These are phyloP conservation scores for Centaurea solstitialis DNA, from an alignment of 129 eudicot species.

Conservation along the genomic window DNA sequence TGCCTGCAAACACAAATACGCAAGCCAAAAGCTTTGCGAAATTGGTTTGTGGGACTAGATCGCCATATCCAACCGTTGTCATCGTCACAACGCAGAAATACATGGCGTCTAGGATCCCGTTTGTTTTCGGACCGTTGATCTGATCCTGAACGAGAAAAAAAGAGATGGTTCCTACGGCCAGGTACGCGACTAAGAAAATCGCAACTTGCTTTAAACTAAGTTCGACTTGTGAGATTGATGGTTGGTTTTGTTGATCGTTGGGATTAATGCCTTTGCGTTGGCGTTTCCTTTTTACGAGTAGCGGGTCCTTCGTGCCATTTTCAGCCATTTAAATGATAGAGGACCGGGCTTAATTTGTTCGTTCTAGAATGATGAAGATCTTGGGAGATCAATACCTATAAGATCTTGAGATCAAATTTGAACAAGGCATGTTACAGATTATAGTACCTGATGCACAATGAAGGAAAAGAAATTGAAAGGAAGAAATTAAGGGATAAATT, in stretches of 20 bases:
- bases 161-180: slow-evolving; percentile 48
- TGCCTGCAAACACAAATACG: slow-evolving; percentile 65
- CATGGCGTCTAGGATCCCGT: slow-evolving; percentile 63
- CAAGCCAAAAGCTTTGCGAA: slow-evolving; percentile 65
- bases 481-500: background rate
- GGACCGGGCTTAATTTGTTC: background rate
- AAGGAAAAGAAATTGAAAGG: background rate
- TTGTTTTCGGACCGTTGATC: slow-evolving; percentile 62
- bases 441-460: background rate
- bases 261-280: background rate
- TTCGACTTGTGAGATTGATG: slow-evolving; percentile 24
- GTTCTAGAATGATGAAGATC: background rate
- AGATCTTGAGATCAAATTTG: background rate
- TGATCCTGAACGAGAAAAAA: slow-evolving; percentile 59
- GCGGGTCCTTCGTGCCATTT: slow-evolving; percentile 40
- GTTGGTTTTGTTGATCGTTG: slow-evolving; percentile 7
- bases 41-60: slow-evolving; percentile 62
- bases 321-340: slow-evolving; percentile 38
- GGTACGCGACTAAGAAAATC: slow-evolving; percentile 34
- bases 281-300: slow-evolving; percentile 40
- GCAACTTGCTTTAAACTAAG: slow-evolving; percentile 39
- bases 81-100: slow-evolving; percentile 81
- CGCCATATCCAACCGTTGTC: slow-evolving; percentile 95
- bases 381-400: background rate
- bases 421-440: background rate